Percentiles rank a stretch among this genome's conserved stretches.
These are phyloP conservation scores for Beauveria varroae DNA, from an alignment of 2,329 filamentous ascomycete genomes.

Conservation along the genomic window DNA sequence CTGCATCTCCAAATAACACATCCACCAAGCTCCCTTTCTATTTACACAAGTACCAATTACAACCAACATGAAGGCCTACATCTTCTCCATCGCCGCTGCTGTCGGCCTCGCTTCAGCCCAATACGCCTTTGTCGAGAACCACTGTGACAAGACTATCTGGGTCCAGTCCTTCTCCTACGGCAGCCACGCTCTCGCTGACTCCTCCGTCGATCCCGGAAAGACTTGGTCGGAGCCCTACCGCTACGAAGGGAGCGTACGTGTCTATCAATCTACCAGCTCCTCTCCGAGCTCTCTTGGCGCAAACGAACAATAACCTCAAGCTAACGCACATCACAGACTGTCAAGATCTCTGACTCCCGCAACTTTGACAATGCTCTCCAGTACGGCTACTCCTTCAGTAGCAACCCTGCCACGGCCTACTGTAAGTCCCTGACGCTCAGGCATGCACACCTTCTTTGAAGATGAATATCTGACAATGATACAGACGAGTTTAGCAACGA, in stretches of 20 bases:
- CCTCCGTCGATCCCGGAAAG: constrained; percentile 25
- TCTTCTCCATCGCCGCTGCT: constrained; percentile 23
- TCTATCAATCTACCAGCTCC: not conserved
- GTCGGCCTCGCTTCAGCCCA: constrained; percentile 26
- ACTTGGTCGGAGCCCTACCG: constrained; percentile 29
- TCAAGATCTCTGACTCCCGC: constrained; percentile 33
- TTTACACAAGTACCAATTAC: not conserved
- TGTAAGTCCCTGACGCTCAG: constrained; percentile 22
- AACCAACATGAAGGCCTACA: constrained; percentile 23
- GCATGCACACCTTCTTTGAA: not conserved
- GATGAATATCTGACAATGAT: constrained; percentile 5
- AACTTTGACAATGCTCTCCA: constrained; percentile 30
- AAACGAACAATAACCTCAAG: not conserved
- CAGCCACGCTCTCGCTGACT: constrained; percentile 24
- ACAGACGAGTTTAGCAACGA: constrained; percentile 32
- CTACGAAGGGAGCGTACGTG: constrained; percentile 28
- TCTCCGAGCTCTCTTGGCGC: not conserved
- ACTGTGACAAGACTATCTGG: constrained; percentile 25
- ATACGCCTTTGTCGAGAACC: constrained; percentile 29
- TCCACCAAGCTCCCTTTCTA: not conserved
- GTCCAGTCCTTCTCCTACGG: constrained; percentile 31
- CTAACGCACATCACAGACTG: constrained; percentile 23
- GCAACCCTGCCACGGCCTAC: constrained; percentile 30
- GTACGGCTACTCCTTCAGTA: constrained; percentile 34
- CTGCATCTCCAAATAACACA: not conserved